Conservation (phyloP, 352 stramenopile species). For the Pythium phragmitis region DNA sequence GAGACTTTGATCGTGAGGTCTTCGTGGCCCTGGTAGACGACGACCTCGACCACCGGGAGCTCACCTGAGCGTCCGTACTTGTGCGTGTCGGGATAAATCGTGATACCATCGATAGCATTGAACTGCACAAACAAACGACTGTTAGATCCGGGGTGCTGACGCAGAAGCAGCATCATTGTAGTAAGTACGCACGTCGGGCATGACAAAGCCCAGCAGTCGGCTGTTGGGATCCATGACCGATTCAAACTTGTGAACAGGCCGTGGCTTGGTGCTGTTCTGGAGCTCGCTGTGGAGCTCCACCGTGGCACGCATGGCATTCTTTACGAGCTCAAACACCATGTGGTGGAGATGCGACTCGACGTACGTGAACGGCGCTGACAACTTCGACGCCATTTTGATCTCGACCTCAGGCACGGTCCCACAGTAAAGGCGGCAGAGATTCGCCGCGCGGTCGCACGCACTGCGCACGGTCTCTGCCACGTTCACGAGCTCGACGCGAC, state of each 20-base stretch:
- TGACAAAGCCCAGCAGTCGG: constrained; percentile 64
- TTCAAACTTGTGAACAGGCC: constrained; percentile 50
- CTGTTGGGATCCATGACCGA: constrained; percentile 72
- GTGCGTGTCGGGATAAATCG: constrained; percentile 72
- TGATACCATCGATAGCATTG: constrained; percentile 39
- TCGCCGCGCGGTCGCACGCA: constrained; percentile 50
- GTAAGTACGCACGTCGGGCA: constrained; percentile 48
- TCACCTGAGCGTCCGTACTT: constrained; percentile 59
- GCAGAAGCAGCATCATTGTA: not conserved
- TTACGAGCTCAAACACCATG: constrained; percentile 96
- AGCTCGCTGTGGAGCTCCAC: constrained; percentile 92
- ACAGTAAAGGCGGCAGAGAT: constrained; percentile 58
- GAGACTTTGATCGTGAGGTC: constrained; percentile 97
- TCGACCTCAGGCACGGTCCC: constrained; percentile 55
- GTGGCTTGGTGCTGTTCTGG: constrained; percentile 30
- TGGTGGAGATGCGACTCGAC: constrained; percentile 81
- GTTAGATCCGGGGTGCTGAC: not conserved
- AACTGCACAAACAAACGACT: constrained; percentile 3
- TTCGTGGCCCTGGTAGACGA: constrained; percentile 97
- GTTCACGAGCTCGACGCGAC: constrained; percentile 70
- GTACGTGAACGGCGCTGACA: constrained; percentile 73
- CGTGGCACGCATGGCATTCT: constrained; percentile 98
- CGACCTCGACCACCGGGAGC: constrained; percentile 94
- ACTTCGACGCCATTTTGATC: constrained; percentile 50
- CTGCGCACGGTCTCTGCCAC: constrained; percentile 64